phyloP scores from a whole-genome alignment of 495 filamentous ascomycete species.

The Penicillium taxi region DNA sequence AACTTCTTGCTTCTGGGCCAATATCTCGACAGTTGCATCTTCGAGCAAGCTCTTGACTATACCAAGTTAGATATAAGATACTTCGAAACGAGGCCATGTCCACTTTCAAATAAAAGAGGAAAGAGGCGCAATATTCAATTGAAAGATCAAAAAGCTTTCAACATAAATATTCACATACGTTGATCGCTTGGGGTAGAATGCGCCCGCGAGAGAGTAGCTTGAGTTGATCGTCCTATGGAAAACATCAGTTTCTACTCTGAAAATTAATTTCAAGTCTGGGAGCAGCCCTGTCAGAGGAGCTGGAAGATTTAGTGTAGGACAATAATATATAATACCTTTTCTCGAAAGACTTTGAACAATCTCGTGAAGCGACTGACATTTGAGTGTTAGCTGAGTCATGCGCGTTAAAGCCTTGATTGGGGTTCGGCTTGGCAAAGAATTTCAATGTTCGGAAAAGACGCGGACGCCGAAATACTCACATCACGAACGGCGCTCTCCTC shows the following conservation, averaged over 20 bases:
- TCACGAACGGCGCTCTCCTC: slow-evolving; percentile 75
- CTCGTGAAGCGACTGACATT: slow-evolving; percentile 60
- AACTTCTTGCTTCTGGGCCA: slow-evolving; percentile 39
- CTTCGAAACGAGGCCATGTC: no score
- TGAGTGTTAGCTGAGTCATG: slow-evolving; percentile 8
- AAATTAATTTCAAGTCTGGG: neutral
- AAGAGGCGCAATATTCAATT: no score
- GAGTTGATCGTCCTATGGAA: slow-evolving; percentile 50
- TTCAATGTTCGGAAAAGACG: slow-evolving; percentile 5
- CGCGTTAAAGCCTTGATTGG: slow-evolving; percentile 7
- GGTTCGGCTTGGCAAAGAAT: slow-evolving; percentile 21
- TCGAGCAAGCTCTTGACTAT: slow-evolving; percentile 40
- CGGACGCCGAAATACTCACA: slow-evolving; percentile 32
- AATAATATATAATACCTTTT: slow-evolving; percentile 41
- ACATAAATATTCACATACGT: slow-evolving; percentile 47
- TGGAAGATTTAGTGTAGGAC: no score
- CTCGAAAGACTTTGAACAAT: slow-evolving; percentile 72
- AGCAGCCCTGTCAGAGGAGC: no score
- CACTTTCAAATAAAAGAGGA: no score
- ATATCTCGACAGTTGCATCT: slow-evolving; percentile 32
- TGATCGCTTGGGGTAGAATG: slow-evolving; percentile 77
- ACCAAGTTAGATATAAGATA: slow-evolving; percentile 10
- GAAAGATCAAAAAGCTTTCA: neutral
- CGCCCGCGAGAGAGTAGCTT: slow-evolving; percentile 75
- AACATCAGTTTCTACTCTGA: slow-evolving; percentile 4